A percentile compares a stretch with the other conserved stretches of the same genome.
Conservation (phyloP, 2,329 filamentous ascomycete species). For the Leptodontidium sp. region DNA sequence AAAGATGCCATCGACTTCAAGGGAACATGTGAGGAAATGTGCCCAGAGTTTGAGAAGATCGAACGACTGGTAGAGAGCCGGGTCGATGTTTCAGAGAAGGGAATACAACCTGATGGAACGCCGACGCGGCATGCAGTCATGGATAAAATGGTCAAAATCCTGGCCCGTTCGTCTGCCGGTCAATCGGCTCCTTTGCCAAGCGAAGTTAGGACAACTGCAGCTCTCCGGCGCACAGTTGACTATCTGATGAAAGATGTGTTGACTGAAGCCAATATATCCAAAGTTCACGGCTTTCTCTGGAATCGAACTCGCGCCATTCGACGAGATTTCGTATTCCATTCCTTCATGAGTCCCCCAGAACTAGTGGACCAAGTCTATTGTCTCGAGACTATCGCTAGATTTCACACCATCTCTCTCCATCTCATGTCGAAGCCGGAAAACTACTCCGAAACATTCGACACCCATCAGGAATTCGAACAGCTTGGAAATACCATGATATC, state of each 20-base stretch:
- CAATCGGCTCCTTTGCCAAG: conserved; percentile 73
- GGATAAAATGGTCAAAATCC: conserved; percentile 69
- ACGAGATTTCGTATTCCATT: conserved; percentile 74
- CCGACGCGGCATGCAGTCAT: conserved; percentile 55
- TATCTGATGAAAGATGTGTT: conserved; percentile 70
- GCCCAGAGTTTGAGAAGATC: conserved; percentile 71
- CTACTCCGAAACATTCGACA: conserved; percentile 66
- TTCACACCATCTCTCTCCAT: conserved; percentile 71
- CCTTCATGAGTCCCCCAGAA: conserved; percentile 62
- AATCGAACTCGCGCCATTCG: conserved; percentile 73
- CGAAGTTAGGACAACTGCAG: conserved; percentile 69
- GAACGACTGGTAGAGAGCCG: conserved; percentile 69
- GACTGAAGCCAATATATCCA: conserved; percentile 61
- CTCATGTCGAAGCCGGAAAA: conserved; percentile 65
- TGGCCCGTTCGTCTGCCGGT: conserved; percentile 72
- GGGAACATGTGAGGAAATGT: conserved; percentile 75
- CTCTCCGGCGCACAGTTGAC: conserved; percentile 66
- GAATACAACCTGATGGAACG: conserved; percentile 49
- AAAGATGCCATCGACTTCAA: conserved; percentile 72
- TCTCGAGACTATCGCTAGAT: conserved; percentile 71
- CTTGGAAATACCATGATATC: conserved; percentile 71
- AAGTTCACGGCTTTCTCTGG: conserved; percentile 71
- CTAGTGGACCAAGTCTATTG: conserved; percentile 67
- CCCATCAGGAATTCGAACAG: conserved; percentile 74
- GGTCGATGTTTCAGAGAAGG: conserved; percentile 64